Evolutionary conservation across 306 rosid genomes (phyloP).

Genomic region (Prunus armeniaca): DNA sequence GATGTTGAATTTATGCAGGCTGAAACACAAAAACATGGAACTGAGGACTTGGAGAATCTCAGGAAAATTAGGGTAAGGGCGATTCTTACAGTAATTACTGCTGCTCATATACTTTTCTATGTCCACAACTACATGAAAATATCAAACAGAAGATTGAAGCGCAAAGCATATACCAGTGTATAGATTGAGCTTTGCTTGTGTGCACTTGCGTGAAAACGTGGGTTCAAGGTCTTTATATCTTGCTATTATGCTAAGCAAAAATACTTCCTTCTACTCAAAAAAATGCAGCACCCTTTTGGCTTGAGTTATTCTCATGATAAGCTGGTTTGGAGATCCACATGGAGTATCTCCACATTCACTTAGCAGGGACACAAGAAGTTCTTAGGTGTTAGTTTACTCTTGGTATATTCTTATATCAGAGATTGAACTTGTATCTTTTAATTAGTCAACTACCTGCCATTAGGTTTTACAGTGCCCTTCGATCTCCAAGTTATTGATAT

Average conservation of each 20-base stretch:
- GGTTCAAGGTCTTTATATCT: background rate
- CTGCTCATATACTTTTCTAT: background rate
- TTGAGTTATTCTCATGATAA: too few species aligned
- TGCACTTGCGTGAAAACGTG: background rate
- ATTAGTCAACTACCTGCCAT: background rate
- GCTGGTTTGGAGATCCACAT: background rate
- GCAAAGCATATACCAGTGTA: background rate
- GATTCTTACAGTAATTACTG: background rate
- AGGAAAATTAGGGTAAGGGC: slow-evolving; percentile 80
- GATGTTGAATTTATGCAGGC: slow-evolving; percentile 48
- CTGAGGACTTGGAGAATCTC: slow-evolving; percentile 77
- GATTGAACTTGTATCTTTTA: background rate
- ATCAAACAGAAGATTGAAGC: background rate
- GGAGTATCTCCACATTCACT: background rate
- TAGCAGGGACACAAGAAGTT: background rate
- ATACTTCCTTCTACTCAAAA: background rate
- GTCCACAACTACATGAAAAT: background rate
- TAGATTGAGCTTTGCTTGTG: background rate
- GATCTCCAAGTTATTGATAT: background rate
- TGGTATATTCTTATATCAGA: background rate
- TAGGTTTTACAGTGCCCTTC: background rate
- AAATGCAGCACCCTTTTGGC: background rate
- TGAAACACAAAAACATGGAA: slow-evolving; percentile 84
- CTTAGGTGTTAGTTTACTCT: background rate
- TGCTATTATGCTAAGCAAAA: background rate